Evolutionary conservation across 768 basidiomycete genomes (phyloP), one percentile per base, ranked within the genome.

Genomic region (Podaxis sp.): DNA sequence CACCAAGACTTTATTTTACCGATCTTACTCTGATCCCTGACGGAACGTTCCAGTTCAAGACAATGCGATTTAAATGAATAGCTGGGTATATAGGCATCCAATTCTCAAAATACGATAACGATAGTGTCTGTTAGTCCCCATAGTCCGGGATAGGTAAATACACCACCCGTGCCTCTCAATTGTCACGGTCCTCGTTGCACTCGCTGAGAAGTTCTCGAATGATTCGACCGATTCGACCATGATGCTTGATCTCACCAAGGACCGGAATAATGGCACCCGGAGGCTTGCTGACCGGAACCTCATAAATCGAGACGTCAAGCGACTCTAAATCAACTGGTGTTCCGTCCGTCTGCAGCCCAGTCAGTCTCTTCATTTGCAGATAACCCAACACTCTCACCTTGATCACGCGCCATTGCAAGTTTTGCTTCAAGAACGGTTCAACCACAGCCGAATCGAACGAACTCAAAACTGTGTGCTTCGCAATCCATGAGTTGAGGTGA

Each of bases 391-490:
- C 67, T 33, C 61, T 49, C 37, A 62, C 61, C 70, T 71, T 73
- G 50, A 74, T 72, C 7, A 79, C 68, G 56, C 76, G 74, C 79
- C 79, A 80, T 37, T 75, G 69, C 15, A 82, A 64, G 7, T 74
- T 69, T 10, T 72, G 58, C 44, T 58, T 68, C 53, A 82, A 67
- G 66, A 77, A 81, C 46, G 80, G 77, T 13, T 62, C 65, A 24
- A 82, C 72, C 24, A 72, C 72, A 13, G 62, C 58, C 12, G 77
- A 75, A 7, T 75, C 73, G 17, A 75, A 69, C 7, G 76, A 71
- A 13, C 61, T 50, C 15, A 76, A 61, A 5, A 67, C 64, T 0
- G 70, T 70, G 20, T 65, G 66, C 26, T 70, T 63, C 3, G 66
- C 65, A 52, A 82, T 75, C 3, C 64, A 72, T 0, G 68, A 60